These are phyloP conservation scores for Glarea lozoyensis DNA, from an alignment of 495 filamentous ascomycete species.

Conservation along the genomic window DNA sequence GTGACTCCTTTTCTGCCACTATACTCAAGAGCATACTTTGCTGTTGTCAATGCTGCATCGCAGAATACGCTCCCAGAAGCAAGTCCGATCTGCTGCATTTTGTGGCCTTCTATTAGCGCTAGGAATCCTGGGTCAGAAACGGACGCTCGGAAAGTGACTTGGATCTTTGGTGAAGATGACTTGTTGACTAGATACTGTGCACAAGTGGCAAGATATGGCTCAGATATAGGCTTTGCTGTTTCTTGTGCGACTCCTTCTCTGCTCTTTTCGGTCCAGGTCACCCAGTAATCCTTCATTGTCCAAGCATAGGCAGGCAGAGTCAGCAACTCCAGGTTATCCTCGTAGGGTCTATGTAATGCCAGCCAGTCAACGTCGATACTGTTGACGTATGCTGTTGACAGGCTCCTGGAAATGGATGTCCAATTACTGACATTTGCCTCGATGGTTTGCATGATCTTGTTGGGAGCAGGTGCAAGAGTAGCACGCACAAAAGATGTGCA, in stretches of 20 bases:
- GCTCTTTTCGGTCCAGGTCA: no score
- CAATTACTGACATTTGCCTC: constrained; percentile 54
- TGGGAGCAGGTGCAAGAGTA: constrained; percentile 47
- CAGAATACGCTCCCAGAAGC: constrained; percentile 53
- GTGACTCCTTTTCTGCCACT: no score
- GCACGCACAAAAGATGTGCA: constrained; percentile 58
- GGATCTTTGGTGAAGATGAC: no score
- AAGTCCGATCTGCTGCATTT: constrained; percentile 46
- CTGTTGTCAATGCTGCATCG: constrained; percentile 65
- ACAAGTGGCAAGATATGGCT: no score
- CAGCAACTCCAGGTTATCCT: constrained; percentile 47
- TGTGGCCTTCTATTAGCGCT: constrained; percentile 54
- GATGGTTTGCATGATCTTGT: constrained; percentile 19
- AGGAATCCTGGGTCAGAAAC: constrained; percentile 48
- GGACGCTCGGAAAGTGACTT: constrained; percentile 55
- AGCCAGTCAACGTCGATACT: constrained; percentile 67
- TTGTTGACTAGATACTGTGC: no score
- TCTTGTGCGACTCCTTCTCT: no score
- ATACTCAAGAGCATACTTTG: constrained; percentile 42
- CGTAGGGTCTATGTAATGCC: constrained; percentile 66
- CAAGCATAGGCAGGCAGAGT: constrained; percentile 65
- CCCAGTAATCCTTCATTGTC: constrained; percentile 75
- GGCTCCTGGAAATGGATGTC: constrained; percentile 49
- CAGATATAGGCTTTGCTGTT: no score
- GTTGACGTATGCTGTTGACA: constrained; percentile 50